Evolutionary conservation across 495 filamentous ascomycete species (phyloP), one percentile per base, ranked within the genome.

Genomic region (Bryoglossum gracile): DNA sequence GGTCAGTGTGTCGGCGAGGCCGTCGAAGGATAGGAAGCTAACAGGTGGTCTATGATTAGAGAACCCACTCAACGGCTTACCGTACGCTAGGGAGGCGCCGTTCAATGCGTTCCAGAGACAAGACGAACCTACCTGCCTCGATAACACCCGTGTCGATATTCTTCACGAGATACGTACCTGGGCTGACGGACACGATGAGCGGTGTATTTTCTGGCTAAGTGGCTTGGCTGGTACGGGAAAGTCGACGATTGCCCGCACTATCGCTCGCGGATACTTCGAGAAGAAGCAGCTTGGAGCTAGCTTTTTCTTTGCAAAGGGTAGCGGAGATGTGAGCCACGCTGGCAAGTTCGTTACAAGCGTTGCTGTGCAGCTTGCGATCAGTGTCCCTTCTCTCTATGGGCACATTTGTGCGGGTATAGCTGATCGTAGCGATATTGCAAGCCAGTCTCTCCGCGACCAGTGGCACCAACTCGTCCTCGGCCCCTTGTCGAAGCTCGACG

Each of bases 121-220:
- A 26, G 42, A 53, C 36, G 26, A 44, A 21, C 18, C 50, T 19
- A 11, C 10, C 0, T 57, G 54, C 36, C 46, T 57, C 17, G 11
- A 10, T 4, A 42, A 41, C 37, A 57, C 54, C 1, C 35, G 54
- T 13, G 51, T 50, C 26, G 50, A 43, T 11, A 21, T 57, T 16
- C 51, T 54, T 16, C 35, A 54, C 11, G 19, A 45, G 16, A 54
- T 57, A 24, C 22, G 16, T 10, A 10, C 4, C 1, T 57, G 51
- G 54, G 28, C 22, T 42, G 22, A 50, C 24, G 35, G 44, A 33
- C 43, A 45, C 16, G 28, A 48, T 4, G 37, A 34, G 5, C 2
- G 19, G 19, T 54, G 45, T 41, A 61, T 45, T 39, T 66, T 64
- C 48, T 69, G 64, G 66, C 55, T 69, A 17, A 50, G 48, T 22